Conservation (phyloP, 176 grass and related monocot genomes). For the Bolboschoenus planiculmis region DNA sequence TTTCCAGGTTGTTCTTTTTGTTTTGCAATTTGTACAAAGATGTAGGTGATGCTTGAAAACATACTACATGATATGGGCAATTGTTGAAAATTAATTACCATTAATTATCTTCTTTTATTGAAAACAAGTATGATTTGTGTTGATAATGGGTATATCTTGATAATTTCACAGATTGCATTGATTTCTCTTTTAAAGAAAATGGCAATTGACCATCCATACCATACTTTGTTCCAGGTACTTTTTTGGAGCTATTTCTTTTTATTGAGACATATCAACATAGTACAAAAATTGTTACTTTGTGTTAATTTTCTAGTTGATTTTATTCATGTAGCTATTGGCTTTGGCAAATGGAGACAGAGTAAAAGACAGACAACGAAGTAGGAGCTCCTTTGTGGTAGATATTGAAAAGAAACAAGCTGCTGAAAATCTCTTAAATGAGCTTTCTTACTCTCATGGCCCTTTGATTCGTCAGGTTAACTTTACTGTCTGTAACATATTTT, state of each 20-base stretch:
- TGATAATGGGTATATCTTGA: background rate
- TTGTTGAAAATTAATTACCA: background rate
- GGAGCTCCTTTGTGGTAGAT: constrained; percentile 92
- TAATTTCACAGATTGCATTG: constrained; percentile 52
- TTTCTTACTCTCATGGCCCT: constrained; percentile 75
- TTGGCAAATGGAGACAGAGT: constrained; percentile 94
- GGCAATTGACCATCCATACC: constrained; percentile 94
- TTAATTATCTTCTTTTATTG: background rate
- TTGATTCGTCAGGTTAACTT: constrained; percentile 69
- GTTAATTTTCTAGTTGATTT: constrained; percentile 20
- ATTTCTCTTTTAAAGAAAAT: constrained; percentile 92
- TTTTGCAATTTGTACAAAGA: background rate
- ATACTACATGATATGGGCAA: background rate
- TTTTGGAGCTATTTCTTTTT: background rate
- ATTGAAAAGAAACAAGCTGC: constrained; percentile 93
- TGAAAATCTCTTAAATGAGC: constrained; percentile 83
- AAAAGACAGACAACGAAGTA: constrained; percentile 92
- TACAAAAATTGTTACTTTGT: background rate
- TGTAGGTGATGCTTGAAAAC: background rate
- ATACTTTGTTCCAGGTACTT: constrained; percentile 89
- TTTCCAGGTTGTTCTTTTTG: constrained; percentile 66
- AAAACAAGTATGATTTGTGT: background rate
- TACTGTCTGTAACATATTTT: constrained; percentile 3
- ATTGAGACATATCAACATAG: background rate
- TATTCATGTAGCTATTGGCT: constrained; percentile 61